Evolutionary conservation across 202 grass and related monocot genomes (phyloP).

Genomic region (Musa balbisiana): DNA sequence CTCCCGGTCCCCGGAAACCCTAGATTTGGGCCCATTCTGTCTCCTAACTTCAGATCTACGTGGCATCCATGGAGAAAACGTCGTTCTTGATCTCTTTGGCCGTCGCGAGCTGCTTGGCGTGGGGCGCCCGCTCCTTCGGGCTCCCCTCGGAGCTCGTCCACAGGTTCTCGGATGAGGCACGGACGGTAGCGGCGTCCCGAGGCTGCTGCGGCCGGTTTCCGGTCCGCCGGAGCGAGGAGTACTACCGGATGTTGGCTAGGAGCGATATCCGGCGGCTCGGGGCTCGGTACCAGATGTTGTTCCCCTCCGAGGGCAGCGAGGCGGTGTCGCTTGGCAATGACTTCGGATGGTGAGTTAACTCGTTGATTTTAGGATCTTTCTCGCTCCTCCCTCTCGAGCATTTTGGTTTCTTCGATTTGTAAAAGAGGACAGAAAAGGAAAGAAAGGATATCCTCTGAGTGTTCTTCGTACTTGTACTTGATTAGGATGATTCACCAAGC

Average conservation of each 20-base stretch:
- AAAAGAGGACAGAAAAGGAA: not conserved
- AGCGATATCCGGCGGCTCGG: slow-evolving; percentile 61
- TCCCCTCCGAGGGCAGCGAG: slow-evolving; percentile 45
- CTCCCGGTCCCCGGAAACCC: slow-evolving; percentile 4
- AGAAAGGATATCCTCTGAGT: not conserved
- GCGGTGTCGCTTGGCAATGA: slow-evolving; percentile 49
- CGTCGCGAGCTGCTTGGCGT: slow-evolving; percentile 13
- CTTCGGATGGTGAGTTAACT: slow-evolving; percentile 55
- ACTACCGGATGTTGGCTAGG: slow-evolving; percentile 54
- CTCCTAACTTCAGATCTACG: slow-evolving; percentile 22
- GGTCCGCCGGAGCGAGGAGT: slow-evolving; percentile 49
- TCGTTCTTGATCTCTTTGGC: slow-evolving; percentile 20
- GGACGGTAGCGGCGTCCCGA: slow-evolving; percentile 23
- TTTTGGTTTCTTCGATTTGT: not conserved
- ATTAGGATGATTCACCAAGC: too few species aligned
- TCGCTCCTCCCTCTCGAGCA: not conserved
- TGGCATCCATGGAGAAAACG: slow-evolving; percentile 29
- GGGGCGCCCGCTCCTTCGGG: slow-evolving; percentile 13
- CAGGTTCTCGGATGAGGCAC: slow-evolving; percentile 78
- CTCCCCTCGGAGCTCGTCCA: slow-evolving; percentile 68
- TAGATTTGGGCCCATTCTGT: not conserved
- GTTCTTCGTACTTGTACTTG: not conserved
- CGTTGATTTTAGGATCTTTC: slow-evolving; percentile 9
- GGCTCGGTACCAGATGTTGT: slow-evolving; percentile 48
- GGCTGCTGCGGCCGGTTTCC: slow-evolving; percentile 37